phyloP scores from a whole-genome alignment of 306 rosid species.

The Rosa chinensis region DNA sequence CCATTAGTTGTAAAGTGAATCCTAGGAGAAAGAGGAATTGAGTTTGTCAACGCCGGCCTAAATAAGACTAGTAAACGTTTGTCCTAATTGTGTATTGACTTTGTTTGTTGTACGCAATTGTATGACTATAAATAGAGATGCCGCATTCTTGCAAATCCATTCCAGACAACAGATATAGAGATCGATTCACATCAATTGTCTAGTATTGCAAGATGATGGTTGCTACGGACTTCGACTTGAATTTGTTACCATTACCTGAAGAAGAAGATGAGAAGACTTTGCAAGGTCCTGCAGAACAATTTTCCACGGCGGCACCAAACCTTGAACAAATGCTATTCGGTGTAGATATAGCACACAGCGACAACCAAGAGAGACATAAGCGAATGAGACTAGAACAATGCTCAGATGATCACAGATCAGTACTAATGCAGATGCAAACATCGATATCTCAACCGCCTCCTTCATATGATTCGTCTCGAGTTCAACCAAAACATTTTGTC shows the following conservation, averaged over 20 bases:
- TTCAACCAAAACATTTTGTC: slow-evolving; percentile 39
- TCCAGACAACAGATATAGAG: too few species aligned
- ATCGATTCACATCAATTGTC: not conserved
- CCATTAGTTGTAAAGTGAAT: too few species aligned
- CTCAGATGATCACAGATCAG: slow-evolving; percentile 55
- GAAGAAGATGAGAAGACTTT: slow-evolving; percentile 71
- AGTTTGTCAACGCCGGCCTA: too few species aligned
- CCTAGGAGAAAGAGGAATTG: not conserved
- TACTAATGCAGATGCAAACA: slow-evolving; percentile 17
- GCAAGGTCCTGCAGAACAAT: slow-evolving; percentile 42
- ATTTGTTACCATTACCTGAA: slow-evolving; percentile 90
- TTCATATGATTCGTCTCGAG: slow-evolving; percentile 37
- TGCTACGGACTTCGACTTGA: slow-evolving; percentile 76
- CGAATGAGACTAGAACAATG: slow-evolving; percentile 69
- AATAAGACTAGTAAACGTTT: not conserved
- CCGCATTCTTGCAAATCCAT: not conserved
- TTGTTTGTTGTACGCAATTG: not conserved
- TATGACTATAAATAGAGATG: not conserved
- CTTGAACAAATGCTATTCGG: slow-evolving; percentile 39
- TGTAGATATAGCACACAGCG: slow-evolving; percentile 77
- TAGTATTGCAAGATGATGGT: slow-evolving; percentile 42
- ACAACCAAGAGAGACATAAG: slow-evolving; percentile 85
- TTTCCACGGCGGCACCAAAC: slow-evolving; percentile 43
- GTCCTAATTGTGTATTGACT: not conserved
- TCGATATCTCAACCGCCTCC: slow-evolving; percentile 38